Conservation (phyloP, 768 basidiomycete genomes). For the Lactarius indigo region DNA sequence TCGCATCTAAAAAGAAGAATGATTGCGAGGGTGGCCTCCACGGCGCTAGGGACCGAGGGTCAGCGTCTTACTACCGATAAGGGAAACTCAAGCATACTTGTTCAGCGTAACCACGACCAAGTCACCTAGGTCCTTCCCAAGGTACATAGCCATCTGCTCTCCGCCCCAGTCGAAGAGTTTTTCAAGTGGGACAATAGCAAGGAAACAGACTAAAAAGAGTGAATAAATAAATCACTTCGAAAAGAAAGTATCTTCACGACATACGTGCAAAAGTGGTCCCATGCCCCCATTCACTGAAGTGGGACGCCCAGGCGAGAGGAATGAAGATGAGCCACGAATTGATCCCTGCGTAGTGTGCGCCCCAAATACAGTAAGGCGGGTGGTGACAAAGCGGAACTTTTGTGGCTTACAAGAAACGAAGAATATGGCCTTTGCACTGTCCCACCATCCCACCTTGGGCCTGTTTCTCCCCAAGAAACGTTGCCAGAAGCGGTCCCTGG, state of each 20-base stretch:
- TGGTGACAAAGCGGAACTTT: background rate
- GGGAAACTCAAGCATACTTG: slow-evolving; percentile 43
- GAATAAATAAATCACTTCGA: background rate
- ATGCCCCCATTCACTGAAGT: slow-evolving; percentile 27
- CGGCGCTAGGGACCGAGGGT: slow-evolving; percentile 40
- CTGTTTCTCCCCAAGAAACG: slow-evolving; percentile 22
- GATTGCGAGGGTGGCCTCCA: slow-evolving; percentile 70
- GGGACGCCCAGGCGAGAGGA: slow-evolving; percentile 32
- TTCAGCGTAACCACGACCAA: slow-evolving; percentile 61
- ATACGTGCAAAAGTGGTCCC: slow-evolving; percentile 27
- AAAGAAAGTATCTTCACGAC: slow-evolving; percentile 1
- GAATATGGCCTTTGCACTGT: slow-evolving; percentile 15
- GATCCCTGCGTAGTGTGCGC: slow-evolving; percentile 17
- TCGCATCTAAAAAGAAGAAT: slow-evolving; percentile 68
- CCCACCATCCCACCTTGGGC: slow-evolving; percentile 9
- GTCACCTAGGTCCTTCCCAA: slow-evolving; percentile 58
- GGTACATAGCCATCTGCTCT: slow-evolving; percentile 54
- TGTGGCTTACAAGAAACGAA: slow-evolving; percentile 19
- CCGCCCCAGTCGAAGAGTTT: slow-evolving; percentile 63
- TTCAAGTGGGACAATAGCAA: slow-evolving; percentile 64
- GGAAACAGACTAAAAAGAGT: slow-evolving; percentile 53
- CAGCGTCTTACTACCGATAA: background rate
- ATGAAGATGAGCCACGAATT: slow-evolving; percentile 29
- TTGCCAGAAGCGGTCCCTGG: slow-evolving; percentile 12
- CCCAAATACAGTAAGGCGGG: background rate